Evolutionary conservation across 345 rosid genomes (phyloP).

Genomic region (Populus euphratica): DNA sequence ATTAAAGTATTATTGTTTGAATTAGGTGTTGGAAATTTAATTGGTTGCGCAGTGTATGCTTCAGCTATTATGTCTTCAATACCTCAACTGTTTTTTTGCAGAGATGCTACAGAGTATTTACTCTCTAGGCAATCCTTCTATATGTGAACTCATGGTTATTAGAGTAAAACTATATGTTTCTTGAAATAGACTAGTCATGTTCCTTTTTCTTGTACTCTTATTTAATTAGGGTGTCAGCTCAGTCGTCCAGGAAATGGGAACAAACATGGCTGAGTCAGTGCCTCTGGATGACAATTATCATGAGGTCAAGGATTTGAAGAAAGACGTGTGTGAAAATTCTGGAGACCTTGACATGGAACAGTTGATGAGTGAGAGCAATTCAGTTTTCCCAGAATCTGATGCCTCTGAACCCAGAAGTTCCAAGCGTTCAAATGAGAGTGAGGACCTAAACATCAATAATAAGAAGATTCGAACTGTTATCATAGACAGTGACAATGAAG

Average conservation of each 20-base stretch:
- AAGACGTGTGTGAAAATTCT: constrained; percentile 26
- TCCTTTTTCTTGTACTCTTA: constrained; percentile 9
- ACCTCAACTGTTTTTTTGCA: background rate
- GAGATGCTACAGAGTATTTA: background rate
- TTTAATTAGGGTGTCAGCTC: constrained; percentile 23
- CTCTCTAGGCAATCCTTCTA: background rate
- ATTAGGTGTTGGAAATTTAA: background rate
- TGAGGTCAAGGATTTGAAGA: constrained; percentile 26
- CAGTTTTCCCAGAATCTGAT: constrained; percentile 27
- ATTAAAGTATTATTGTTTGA: background rate
- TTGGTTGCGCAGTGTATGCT: background rate
- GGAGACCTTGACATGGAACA: constrained; percentile 24
- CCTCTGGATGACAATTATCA: constrained; percentile 21
- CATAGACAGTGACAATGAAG: constrained; percentile 45
- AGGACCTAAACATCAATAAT: constrained; percentile 31
- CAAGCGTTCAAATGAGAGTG: constrained; percentile 44
- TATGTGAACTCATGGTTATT: background rate
- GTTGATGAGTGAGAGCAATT: constrained; percentile 29
- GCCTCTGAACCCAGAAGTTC: constrained; percentile 25
- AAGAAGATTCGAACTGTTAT: constrained; percentile 42
- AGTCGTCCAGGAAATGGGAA: constrained; percentile 29
- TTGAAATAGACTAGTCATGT: background rate
- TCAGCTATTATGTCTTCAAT: background rate
- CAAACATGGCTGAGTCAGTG: constrained; percentile 25
- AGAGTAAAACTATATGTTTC: background rate